Conservation (phyloP, 169 alveolate genomes). For the Cryptosporidium baileyi region DNA sequence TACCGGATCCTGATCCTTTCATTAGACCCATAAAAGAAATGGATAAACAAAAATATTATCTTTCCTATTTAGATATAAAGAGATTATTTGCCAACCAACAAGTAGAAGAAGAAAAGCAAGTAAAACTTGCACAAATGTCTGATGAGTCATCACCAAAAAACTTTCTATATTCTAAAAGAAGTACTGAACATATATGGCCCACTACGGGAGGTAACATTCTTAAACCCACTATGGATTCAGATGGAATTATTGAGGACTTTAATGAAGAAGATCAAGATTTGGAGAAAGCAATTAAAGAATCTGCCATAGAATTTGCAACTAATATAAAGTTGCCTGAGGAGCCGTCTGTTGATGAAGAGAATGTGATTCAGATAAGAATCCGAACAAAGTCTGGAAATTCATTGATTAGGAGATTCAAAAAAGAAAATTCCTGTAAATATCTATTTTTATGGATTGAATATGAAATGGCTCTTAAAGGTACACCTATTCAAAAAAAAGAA, state of each 20-base stretch:
- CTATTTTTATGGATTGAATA: conserved; percentile 49
- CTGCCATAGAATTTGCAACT: conserved; percentile 48
- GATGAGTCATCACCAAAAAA: not conserved
- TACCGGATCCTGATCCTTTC: conserved; percentile 68
- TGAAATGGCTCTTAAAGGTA: conserved; percentile 36
- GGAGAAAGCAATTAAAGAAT: conserved; percentile 17
- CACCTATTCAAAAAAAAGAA: not conserved
- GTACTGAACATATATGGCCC: conserved; percentile 30
- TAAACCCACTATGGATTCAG: not conserved
- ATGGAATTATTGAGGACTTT: not conserved
- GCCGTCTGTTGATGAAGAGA: not conserved
- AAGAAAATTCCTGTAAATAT: not conserved
- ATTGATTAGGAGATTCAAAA: conserved; percentile 21
- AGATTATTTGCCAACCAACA: not conserved
- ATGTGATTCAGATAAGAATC: conserved; percentile 27
- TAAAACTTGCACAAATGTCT: not conserved
- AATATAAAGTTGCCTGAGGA: conserved; percentile 25
- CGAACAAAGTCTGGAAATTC: conserved; percentile 17
- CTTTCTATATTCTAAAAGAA: conserved; percentile 11
- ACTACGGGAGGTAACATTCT: conserved; percentile 38
- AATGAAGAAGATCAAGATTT: conserved; percentile 12
- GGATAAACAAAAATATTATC: conserved; percentile 12
- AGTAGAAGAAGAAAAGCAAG: conserved; percentile 2
- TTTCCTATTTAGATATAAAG: conserved; percentile 20
- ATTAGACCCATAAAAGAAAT: conserved; percentile 35